These are phyloP conservation scores for Colletotrichum phormii DNA, from an alignment of 2,329 filamentous ascomycete species.

Conservation along the genomic window DNA sequence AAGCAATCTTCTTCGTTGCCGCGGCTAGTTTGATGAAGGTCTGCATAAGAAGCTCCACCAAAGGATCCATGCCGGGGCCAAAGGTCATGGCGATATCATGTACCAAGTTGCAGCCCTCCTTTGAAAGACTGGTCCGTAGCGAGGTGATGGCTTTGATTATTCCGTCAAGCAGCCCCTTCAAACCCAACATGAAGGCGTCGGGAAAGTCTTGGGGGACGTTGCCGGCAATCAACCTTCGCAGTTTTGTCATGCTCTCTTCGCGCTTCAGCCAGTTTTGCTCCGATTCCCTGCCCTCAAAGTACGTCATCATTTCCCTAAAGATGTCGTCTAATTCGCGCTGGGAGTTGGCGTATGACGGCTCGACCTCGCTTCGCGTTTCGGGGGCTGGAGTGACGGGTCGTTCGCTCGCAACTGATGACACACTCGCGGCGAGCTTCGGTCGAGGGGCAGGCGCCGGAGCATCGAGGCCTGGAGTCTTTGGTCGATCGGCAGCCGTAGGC, in stretches of 20 bases:
- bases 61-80: slow-evolving; percentile 83
- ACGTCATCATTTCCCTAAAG: slow-evolving; percentile 81
- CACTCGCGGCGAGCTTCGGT: slow-evolving; percentile 61
- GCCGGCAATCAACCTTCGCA: slow-evolving; percentile 83
- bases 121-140: slow-evolving; percentile 88
- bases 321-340: slow-evolving; percentile 89
- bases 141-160: slow-evolving; percentile 89
- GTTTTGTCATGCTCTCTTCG: slow-evolving; percentile 81
- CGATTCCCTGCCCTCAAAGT: slow-evolving; percentile 89
- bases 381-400: slow-evolving; percentile 71
- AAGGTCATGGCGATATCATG: slow-evolving; percentile 85
- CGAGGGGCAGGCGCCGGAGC: slow-evolving; percentile 53
- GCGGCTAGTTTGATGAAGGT: slow-evolving; percentile 90
- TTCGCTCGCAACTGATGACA: slow-evolving; percentile 61
- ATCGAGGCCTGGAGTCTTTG: slow-evolving; percentile 54
- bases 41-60: slow-evolving; percentile 92
- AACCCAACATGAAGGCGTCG: slow-evolving; percentile 74
- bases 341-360: slow-evolving; percentile 87
- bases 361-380: slow-evolving; percentile 77
- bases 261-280: slow-evolving; percentile 92
- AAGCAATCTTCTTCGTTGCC: slow-evolving; percentile 91
- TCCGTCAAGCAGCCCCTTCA: slow-evolving; percentile 84
- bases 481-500: slow-evolving; percentile 55
- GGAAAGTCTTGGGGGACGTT: slow-evolving; percentile 85
- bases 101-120: slow-evolving; percentile 84